Conservation (phyloP, 1,284 basidiomycete species). For the Cryptococcus hybrid region DNA sequence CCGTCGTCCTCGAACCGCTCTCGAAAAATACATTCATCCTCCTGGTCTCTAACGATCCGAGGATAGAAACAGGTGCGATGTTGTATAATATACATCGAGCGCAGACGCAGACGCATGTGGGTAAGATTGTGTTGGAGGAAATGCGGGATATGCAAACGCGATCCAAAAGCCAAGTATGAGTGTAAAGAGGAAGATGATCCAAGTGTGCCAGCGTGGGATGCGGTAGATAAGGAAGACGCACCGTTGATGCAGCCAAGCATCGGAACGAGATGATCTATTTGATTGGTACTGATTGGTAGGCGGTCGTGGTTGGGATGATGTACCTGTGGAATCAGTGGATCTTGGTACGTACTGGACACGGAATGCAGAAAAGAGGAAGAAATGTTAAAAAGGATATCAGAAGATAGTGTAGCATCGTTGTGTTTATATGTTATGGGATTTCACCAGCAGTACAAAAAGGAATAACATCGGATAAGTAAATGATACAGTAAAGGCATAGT, state of each 20-base stretch:
- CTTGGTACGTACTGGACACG: too few relatives aligned
- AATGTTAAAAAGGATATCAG: too few relatives aligned
- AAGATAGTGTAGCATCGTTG: too few relatives aligned
- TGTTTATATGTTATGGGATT: too few relatives aligned
- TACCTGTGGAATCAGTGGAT: too few relatives aligned
- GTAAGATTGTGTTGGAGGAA: constrained; percentile 32
- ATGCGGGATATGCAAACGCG: constrained; percentile 38
- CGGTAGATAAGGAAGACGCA: not conserved
- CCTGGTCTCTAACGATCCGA: constrained; percentile 74
- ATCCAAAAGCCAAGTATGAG: constrained; percentile 35
- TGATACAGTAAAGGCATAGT: too few relatives aligned
- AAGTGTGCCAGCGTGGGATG: constrained; percentile 39
- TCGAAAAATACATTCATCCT: constrained; percentile 94
- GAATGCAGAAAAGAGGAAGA: too few relatives aligned
- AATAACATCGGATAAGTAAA: not conserved
- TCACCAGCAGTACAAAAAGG: not conserved
- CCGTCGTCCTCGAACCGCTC: constrained; percentile 90
- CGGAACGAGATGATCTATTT: too few relatives aligned
- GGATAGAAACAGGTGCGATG: constrained; percentile 59
- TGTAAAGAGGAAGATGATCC: constrained; percentile 34
- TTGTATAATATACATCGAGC: constrained; percentile 53
- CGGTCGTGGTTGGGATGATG: too few relatives aligned
- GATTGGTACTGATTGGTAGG: too few relatives aligned
- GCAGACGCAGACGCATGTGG: constrained; percentile 47
- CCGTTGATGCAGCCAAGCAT: too few relatives aligned